Evolutionary conservation across 2,329 filamentous ascomycete genomes (phyloP), one percentile per base, ranked within the genome.

Genomic region (Microsporum ferrugineum): DNA sequence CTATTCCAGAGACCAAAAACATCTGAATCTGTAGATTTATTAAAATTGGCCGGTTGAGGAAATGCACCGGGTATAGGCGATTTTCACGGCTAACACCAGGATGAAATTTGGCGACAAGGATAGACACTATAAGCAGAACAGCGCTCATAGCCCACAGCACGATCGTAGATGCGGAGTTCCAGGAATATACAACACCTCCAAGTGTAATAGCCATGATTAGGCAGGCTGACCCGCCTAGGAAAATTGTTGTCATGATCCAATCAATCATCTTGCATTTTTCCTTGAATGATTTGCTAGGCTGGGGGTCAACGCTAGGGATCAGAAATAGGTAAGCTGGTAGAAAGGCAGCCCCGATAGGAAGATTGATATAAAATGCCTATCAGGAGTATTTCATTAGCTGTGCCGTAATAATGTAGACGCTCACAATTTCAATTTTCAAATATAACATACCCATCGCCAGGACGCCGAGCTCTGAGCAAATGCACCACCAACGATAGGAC

Each of bases 361-460:
- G 71, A 66, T 84, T 84, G 70, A 84, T 78, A 65, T 85, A 85
- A 66, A 66, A 62, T 61, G 59, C 34, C 72, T 71, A 73, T 14
- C 29, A 14, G 29, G 14, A 27, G 29, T 36, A 36, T 36, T 36
- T 36, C 34, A 12, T 59, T 39, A 38, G 27, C 33, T 7, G n/a
- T 29, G 49, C 47, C 27, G 27, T 29, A 51, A 51, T 41, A 27
- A 29, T 36, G 34, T 36, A 36, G 34, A 36, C 10, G 34, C 34
- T 36, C 34, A 36, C 38, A 17, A 45, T 39, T 10, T 4, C n/a
- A 27, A 49, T 10, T 1, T 6, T 14, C 12, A 17, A 45, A 36
- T 36, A 36, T 36, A 36, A 38, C 61, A 2, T 62, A 60, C 74
- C 72, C 71, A 75, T 38, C 70, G 67, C 72, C 72, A 75, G 7